phyloP scores from a whole-genome alignment of 2,329 filamentous ascomycete genomes.

The Neodidymelliopsis sp. region DNA sequence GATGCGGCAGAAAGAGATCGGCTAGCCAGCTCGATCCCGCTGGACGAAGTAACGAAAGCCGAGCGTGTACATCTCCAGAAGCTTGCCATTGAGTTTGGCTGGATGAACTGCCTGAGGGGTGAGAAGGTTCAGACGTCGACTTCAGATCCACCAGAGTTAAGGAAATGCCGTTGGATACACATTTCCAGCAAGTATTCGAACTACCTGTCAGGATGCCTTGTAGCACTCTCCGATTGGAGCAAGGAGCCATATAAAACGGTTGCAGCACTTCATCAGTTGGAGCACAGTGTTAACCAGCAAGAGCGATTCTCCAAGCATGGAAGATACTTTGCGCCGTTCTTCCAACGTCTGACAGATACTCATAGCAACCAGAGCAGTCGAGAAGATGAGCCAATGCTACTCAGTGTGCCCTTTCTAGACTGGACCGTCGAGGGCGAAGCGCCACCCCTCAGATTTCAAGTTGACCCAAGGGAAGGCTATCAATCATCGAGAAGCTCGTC shows the following conservation, averaged over 20 bases:
- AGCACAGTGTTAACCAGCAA: conserved; percentile 49
- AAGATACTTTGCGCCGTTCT: conserved; percentile 53
- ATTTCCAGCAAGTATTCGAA: conserved; percentile 53
- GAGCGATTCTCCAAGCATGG: conserved; percentile 55
- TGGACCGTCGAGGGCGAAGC: conserved; percentile 50
- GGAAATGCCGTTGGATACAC: conserved; percentile 54
- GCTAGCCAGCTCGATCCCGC: conserved; percentile 22
- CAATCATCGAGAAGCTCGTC: conserved; percentile 49
- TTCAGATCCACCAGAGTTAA: conserved; percentile 33
- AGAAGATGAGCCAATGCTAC: conserved; percentile 44
- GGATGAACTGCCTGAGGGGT: conserved; percentile 51
- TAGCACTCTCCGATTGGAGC: conserved; percentile 43
- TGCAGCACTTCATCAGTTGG: conserved; percentile 41
- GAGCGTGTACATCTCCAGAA: conserved; percentile 46
- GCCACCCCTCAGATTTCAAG: conserved; percentile 52
- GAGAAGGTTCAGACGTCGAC: conserved; percentile 39
- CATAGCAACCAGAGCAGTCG: conserved; percentile 9
- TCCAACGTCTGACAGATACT: conserved; percentile 39
- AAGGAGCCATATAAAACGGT: conserved; percentile 25
- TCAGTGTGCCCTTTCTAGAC: conserved; percentile 53
- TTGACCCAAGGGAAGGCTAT: conserved; percentile 53
- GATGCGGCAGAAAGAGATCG: conserved; percentile 35
- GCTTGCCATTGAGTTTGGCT: conserved; percentile 53
- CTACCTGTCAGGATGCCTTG: conserved; percentile 46
- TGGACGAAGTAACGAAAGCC: conserved; percentile 36